Percentiles rank a stretch among this genome's conserved stretches.
phyloP scores from a whole-genome alignment of 1,284 basidiomycete genomes.

The Ganoderma lingzhi region DNA sequence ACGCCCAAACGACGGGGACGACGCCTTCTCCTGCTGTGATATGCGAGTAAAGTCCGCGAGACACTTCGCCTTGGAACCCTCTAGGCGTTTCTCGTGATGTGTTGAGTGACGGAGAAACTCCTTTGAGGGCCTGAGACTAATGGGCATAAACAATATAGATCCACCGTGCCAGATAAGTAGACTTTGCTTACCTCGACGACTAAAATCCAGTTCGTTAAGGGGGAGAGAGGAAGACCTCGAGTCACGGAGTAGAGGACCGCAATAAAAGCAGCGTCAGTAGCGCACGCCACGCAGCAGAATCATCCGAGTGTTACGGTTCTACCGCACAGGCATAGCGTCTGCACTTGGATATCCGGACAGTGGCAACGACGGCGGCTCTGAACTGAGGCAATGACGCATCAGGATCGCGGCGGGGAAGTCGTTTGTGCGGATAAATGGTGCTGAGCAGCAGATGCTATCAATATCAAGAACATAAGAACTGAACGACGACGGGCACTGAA shows the following conservation, averaged over 20 bases:
- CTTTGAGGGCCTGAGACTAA: neutral
- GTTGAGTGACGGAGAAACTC: neutral
- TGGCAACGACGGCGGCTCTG: neutral
- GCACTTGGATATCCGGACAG: neutral
- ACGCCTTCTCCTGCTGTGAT: neutral
- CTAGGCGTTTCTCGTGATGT: neutral
- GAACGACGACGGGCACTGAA: neutral
- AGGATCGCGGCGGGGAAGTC: neutral
- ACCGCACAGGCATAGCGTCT: neutral
- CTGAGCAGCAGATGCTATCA: neutral
- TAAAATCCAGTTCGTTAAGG: neutral
- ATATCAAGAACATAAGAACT: neutral
- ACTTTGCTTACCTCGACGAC: neutral
- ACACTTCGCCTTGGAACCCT: neutral
- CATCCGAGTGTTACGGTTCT: neutral
- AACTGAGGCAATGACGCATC: neutral
- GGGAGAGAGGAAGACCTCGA: neutral
- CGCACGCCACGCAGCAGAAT: neutral
- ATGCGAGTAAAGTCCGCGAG: neutral
- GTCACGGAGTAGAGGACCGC: neutral
- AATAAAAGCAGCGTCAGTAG: neutral
- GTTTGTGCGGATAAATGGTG: neutral
- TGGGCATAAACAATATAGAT: neutral
- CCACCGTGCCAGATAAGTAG: neutral
- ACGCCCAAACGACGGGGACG: neutral